Percentiles rank a stretch among this genome's conserved stretches.
phyloP scores from a whole-genome alignment of 768 basidiomycete genomes.

The Amanita polypyramis region DNA sequence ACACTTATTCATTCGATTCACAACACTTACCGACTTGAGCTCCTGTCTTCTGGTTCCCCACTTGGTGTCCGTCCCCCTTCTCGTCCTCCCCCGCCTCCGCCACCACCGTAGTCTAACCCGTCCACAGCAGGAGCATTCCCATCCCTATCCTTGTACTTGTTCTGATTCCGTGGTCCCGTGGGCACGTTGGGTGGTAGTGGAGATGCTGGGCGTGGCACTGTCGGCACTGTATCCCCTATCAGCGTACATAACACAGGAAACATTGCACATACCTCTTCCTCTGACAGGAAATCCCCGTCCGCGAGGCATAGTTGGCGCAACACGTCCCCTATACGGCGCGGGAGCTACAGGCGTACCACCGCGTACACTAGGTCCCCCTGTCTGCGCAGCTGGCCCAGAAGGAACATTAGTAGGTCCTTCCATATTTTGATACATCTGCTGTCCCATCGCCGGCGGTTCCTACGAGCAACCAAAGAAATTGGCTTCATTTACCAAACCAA shows the following conservation, averaged over 20 bases:
- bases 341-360: constrained; percentile 22
- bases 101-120: constrained; percentile 70
- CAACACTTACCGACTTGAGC: constrained; percentile 39
- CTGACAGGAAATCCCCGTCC: constrained; percentile 30
- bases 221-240: constrained; percentile 34
- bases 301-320: constrained; percentile 28
- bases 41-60: constrained; percentile 59
- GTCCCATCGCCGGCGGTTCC: constrained; percentile 53
- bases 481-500: neutral
- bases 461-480: constrained; percentile 15
- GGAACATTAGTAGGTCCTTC: constrained; percentile 37
- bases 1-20: neutral
- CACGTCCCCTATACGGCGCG: constrained; percentile 29
- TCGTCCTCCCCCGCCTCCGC: constrained; percentile 37
- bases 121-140: constrained; percentile 79
- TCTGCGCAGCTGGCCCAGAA: constrained; percentile 29
- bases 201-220: constrained; percentile 54
- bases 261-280: constrained; percentile 22
- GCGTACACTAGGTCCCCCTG: constrained; percentile 22
- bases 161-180: constrained; percentile 80
- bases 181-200: constrained; percentile 82
- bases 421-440: constrained; percentile 61
- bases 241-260: neutral
- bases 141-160: constrained; percentile 85
- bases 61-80: constrained; percentile 45